A percentile compares a stretch with the other conserved stretches of the same genome.
phyloP scores from a whole-genome alignment of 2,329 filamentous ascomycete genomes.

The Cryphonectria japonica region DNA sequence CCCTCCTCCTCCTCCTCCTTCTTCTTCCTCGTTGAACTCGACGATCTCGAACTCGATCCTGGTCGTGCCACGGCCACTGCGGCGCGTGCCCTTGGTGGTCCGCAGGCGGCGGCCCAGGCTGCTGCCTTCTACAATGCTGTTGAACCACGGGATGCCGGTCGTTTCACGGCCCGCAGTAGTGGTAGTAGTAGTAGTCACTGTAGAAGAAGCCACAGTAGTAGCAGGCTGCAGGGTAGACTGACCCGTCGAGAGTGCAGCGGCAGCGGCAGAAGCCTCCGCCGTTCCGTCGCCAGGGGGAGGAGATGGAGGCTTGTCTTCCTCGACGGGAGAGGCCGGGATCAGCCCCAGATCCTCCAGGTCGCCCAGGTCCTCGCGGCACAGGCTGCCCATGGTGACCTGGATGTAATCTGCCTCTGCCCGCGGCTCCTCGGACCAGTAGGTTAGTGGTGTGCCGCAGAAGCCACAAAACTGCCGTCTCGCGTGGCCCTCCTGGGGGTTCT shows the following conservation, averaged over 20 bases:
- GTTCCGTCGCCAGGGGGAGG: constrained; percentile 34
- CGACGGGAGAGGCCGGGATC: constrained; percentile 54
- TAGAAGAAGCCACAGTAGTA: constrained; percentile 18
- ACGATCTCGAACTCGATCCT: constrained; percentile 82
- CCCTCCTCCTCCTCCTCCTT: constrained; percentile 38
- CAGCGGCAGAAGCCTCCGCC: constrained; percentile 34
- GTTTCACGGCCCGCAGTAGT: constrained; percentile 53
- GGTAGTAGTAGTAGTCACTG: constrained; percentile 21
- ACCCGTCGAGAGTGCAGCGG: background rate
- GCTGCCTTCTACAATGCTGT: constrained; percentile 78
- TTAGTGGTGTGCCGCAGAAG: constrained; percentile 85
- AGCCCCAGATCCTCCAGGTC: constrained; percentile 75
- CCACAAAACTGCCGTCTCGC: constrained; percentile 84
- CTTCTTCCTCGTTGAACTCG: constrained; percentile 64
- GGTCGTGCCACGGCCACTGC: constrained; percentile 64
- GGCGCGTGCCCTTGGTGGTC: constrained; percentile 58
- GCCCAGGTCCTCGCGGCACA: constrained; percentile 71
- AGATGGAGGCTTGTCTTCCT: constrained; percentile 36
- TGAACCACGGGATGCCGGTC: constrained; percentile 84
- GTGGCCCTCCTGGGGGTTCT: constrained; percentile 58
- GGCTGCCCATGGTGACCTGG: constrained; percentile 77
- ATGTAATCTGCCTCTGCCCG: constrained; percentile 75
- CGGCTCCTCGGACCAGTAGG: constrained; percentile 80
- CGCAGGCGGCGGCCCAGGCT: constrained; percentile 69
- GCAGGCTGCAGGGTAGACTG: constrained; percentile 29